Base-by-base conservation (phyloP, 176 grass and related monocot species). In the Musa beccarii region DNA sequence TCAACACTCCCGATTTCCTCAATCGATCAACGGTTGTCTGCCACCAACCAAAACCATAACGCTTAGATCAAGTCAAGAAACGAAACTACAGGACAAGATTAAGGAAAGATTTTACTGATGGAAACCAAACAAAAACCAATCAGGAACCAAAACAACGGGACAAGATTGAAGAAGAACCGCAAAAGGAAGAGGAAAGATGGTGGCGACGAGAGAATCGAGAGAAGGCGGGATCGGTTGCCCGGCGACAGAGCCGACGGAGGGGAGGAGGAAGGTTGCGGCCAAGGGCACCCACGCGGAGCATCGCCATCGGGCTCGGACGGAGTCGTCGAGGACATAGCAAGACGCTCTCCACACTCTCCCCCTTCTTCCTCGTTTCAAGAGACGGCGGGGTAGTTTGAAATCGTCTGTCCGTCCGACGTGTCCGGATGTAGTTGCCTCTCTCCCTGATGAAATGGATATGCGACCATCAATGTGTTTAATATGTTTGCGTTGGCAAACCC, bases 1-100 rank as follows among this genome's bases (percentile, higher is more conserved):
- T 90, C 77, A 96, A 79, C 16, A 96, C 77, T 63, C 93, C 93
- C 79, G 89, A 83, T 72, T 85, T 74, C 65, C 79, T 83, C 76
- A 90, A 68, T 81, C 81, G 80, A 71, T 83, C 78, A 72, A 96
- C 53, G 63, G 87, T 85, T 52, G 87, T 77, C 51, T 80, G 82
- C 9, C 70, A 71, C 20, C 54, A 22, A 24, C 75, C 66, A 71
- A 19, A 13, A 16, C 73, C 13, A 20, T 15, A 28, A 53, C 64
- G 4, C 79, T 2, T 22, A 9, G 20, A 29, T 23, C 51, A 83
- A 52, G 11, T 59, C 73, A 19, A 29, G 23, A 17, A 76, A 4
- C 1, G 8, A 49, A 68, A 84, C 11, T 49, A 49, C 43, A 61
- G 6, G n/a, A 14, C 15, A 34, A 68, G 64, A 63, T 64, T 34